phyloP scores from a whole-genome alignment of 176 grass and related monocot genomes.

The Musa itinerans region DNA sequence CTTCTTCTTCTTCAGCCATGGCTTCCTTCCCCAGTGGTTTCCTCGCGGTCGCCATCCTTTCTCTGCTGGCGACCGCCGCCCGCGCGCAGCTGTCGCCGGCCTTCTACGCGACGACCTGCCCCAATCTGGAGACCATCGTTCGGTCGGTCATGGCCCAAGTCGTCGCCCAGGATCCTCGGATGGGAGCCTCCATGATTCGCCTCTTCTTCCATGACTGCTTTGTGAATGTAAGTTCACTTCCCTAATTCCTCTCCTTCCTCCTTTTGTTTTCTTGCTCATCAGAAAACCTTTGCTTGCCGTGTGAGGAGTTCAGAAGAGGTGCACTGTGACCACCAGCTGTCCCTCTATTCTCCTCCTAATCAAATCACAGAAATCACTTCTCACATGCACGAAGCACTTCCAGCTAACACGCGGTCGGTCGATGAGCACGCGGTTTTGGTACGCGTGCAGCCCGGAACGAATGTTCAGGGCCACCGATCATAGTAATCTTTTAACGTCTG shows the following conservation, averaged over 20 bases:
- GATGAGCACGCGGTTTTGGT: background rate
- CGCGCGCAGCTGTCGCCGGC: slow-evolving; percentile 44
- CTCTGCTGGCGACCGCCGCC: slow-evolving; percentile 17
- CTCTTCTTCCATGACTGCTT: slow-evolving; percentile 20
- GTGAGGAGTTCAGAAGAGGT: no score
- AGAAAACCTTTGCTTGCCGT: background rate
- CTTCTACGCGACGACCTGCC: slow-evolving; percentile 51
- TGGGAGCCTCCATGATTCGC: slow-evolving; percentile 42
- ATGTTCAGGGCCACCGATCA: no score
- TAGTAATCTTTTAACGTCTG: no score
- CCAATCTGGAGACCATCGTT: slow-evolving; percentile 36
- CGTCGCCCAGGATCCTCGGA: slow-evolving; percentile 32
- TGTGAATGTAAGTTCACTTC: slow-evolving; percentile 2
- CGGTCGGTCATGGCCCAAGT: slow-evolving; percentile 43
- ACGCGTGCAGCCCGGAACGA: background rate
- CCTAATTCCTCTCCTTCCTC: background rate
- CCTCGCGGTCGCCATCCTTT: slow-evolving; percentile 15
- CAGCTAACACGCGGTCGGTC: background rate
- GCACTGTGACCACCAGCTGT: no score
- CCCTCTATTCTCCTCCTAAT: no score
- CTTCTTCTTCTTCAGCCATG: background rate
- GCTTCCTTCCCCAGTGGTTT: background rate
- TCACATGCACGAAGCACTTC: background rate
- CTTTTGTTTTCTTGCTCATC: background rate
- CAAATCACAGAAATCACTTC: background rate